Evolutionary conservation across 495 filamentous ascomycete genomes (phyloP).

Genomic region (Articulospora tetracladia): DNA sequence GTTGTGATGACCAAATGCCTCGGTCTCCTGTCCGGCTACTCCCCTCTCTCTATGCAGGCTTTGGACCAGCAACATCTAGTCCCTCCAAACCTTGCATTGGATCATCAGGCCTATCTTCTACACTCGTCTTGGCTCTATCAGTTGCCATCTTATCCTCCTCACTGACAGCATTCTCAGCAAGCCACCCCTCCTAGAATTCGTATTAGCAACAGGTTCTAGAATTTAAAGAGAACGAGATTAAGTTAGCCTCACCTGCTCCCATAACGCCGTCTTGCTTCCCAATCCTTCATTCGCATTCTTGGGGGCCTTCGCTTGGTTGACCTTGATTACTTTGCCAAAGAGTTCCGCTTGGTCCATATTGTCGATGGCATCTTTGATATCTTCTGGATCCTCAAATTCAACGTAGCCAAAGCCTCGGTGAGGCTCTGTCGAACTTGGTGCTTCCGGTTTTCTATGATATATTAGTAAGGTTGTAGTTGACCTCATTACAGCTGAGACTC

Average conservation of each 20-base stretch:
- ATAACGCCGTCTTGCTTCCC: slow-evolving; percentile 92
- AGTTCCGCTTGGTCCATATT: slow-evolving; percentile 98
- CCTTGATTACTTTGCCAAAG: slow-evolving; percentile 89
- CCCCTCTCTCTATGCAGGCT: slow-evolving; percentile 55
- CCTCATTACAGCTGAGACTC: neutral
- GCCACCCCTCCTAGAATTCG: slow-evolving; percentile 76
- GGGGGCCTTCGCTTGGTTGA: slow-evolving; percentile 86
- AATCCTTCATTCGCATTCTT: slow-evolving; percentile 84
- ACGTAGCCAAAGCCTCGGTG: slow-evolving; percentile 97
- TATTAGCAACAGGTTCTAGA: slow-evolving; percentile 29
- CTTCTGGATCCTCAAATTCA: slow-evolving; percentile 81
- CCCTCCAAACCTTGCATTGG: slow-evolving; percentile 96
- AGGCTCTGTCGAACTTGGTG: slow-evolving; percentile 52
- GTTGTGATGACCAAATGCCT: neutral
- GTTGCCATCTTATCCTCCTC: slow-evolving; percentile 75
- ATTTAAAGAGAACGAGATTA: neutral
- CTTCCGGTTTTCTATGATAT: slow-evolving; percentile 37
- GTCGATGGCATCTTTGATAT: slow-evolving; percentile 94
- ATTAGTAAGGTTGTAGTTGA: slow-evolving; percentile 7
- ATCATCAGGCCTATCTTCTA: slow-evolving; percentile 60
- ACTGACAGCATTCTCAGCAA: slow-evolving; percentile 84
- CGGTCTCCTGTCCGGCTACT: neutral
- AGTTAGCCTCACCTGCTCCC: slow-evolving; percentile 77
- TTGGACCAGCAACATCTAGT: slow-evolving; percentile 89
- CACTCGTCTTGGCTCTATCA: slow-evolving; percentile 48